Base-by-base conservation (phyloP, 495 filamentous ascomycete genomes). In the Trichoderma erinaceum region DNA sequence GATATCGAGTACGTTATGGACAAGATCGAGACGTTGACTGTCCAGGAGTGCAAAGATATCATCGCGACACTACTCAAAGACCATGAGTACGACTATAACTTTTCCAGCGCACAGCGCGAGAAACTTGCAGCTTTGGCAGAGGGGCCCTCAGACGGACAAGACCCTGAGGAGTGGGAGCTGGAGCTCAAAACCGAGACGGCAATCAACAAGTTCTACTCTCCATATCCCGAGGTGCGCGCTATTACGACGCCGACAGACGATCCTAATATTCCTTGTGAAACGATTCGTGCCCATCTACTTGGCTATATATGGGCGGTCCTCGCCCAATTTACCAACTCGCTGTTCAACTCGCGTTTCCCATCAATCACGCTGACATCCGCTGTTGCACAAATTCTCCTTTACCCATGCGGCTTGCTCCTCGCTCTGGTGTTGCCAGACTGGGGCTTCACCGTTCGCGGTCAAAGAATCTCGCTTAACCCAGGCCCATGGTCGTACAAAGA, bases 221-320 rank as follows among this genome's bases (percentile, higher is more conserved):
- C 81, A 0, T 83, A 82, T 67, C 78, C 79, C 1, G 81, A 78
- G n/a, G 81, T 83, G 6, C 76, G 81, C 11, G 77, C 81, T 41
- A 77, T 79, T 50, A 76, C 78, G 0, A 76, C 78, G 10, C 72
- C 74, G 23, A 68, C 75, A 0, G 81, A 80, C 29, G 71, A 78
- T 18, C 41, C 67, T 0, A 68, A 69, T 29, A 71, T 75, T 18
- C 78, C 78, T 0, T 70, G 77, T 25, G 76, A 78, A 66, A 80
- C 78, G 7, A 71, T 77, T n/a, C 69, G 78, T 23, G 78, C 78
- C 0, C 78, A 78, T 38, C 77, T 79, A n/a, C 68, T 83, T 23
- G 78, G 78, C 6, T 75, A 78, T 32, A 69, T 70, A 8, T 79
- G 77, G 77, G 77, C 75, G 4, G 70, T 78, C 13, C 75, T 77